A percentile compares a stretch with the other conserved stretches of the same genome.
Conservation (phyloP, 768 basidiomycete species). For the button mushroom (Agaricus bisporus) region DNA sequence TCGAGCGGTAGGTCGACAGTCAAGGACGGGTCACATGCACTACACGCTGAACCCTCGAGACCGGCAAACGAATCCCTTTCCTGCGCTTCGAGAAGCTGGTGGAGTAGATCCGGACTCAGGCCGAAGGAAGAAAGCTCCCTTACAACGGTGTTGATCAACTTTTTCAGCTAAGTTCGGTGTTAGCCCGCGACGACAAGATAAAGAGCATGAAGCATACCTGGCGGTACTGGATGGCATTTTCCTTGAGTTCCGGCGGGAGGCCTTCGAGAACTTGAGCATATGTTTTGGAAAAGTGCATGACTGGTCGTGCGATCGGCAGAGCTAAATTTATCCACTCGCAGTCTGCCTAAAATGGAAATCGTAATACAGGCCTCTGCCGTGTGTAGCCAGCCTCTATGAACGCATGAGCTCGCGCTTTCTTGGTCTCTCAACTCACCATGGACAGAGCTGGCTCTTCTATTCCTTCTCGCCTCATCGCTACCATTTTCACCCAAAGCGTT, state of each 20-base stretch:
- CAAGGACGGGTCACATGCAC: not conserved
- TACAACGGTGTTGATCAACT: conserved; percentile 79
- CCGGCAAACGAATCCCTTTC: not conserved
- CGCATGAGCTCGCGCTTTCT: not conserved
- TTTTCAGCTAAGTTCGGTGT: conserved; percentile 62
- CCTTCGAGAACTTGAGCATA: conserved; percentile 55
- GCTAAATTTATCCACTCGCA: not conserved
- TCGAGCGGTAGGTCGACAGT: not conserved
- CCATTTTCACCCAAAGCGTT: conserved; percentile 21
- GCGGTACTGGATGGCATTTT: conserved; percentile 80
- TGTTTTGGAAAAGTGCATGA: conserved; percentile 73
- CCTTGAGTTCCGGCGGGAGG: conserved; percentile 71
- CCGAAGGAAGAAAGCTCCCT: conserved; percentile 72
- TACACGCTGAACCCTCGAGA: not conserved
- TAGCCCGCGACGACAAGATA: not conserved
- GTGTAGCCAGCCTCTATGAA: not conserved
- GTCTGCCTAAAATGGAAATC: no score
- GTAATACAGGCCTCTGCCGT: no score
- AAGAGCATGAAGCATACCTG: conserved; percentile 38
- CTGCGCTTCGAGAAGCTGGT: conserved; percentile 28
- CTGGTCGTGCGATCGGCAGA: not conserved
- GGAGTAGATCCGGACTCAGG: conserved; percentile 42
- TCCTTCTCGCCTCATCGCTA: conserved; percentile 15
- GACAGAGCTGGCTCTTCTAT: conserved; percentile 1
- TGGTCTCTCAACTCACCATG: conserved; percentile 1